phyloP scores from a whole-genome alignment of 129 eudicot genomes.

The Kitagawia praeruptora region DNA sequence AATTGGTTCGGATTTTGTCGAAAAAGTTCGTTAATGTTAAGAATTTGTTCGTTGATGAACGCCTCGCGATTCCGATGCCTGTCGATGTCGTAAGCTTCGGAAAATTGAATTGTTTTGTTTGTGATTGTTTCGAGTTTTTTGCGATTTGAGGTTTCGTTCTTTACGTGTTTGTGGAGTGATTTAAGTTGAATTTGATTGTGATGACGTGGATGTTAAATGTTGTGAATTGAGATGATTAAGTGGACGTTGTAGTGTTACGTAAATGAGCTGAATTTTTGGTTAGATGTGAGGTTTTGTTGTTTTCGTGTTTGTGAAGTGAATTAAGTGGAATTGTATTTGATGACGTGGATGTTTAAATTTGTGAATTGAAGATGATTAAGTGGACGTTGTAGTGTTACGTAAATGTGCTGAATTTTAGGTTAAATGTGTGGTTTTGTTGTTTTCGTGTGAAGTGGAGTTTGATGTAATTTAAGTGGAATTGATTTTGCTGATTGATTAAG shows the following conservation, averaged over 20 bases:
- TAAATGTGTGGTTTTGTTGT: neutral
- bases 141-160: neutral
- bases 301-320: neutral
- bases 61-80: constrained; percentile 61
- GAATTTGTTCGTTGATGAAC: constrained; percentile 59
- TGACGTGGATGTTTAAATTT: neutral
- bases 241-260: neutral
- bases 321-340: neutral
- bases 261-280: no score
- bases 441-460: neutral
- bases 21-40: constrained; percentile 50
- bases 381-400: neutral
- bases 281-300: neutral
- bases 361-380: neutral
- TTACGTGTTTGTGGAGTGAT: neutral
- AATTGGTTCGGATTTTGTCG: constrained; percentile 46
- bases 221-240: neutral
- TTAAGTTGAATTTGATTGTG: neutral
- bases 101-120: neutral
- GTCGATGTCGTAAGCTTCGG: constrained; percentile 31
- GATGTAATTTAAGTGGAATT: neutral
- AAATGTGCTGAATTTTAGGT: no score
- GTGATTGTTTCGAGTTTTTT: no score
- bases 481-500: no score
- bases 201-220: neutral